phyloP scores from a whole-genome alignment of 306 rosid species.

The barrel medic (Medicago truncatula) region DNA sequence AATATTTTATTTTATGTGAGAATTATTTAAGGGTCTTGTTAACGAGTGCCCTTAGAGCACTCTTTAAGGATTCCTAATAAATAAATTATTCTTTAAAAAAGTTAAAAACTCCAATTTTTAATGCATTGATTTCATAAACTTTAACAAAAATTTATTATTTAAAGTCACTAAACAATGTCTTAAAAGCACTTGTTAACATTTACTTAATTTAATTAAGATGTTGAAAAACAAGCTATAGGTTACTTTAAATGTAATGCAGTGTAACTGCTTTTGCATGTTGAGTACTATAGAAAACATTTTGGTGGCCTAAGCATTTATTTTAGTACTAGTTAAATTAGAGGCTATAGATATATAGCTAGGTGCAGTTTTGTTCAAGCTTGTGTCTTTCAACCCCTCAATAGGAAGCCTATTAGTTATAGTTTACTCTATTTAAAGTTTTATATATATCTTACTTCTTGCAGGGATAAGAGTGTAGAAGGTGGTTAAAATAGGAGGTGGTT shows the following conservation, averaged over 20 bases:
- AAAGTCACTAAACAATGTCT: too few relatives aligned
- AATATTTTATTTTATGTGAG: not conserved
- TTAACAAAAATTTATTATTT: too few relatives aligned
- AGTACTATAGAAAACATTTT: not conserved
- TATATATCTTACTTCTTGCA: not conserved
- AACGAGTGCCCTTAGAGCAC: too few relatives aligned
- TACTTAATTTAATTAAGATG: constrained; percentile 10
- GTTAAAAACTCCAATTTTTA: too few relatives aligned
- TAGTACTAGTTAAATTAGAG: not conserved
- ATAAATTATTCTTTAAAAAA: too few relatives aligned
- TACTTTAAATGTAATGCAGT: not conserved
- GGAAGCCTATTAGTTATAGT: constrained; percentile 17
- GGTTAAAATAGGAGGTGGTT: constrained; percentile 17
- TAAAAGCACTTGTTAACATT: too few relatives aligned
- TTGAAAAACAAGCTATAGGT: constrained; percentile 25
- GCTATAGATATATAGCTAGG: not conserved
- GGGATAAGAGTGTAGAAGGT: constrained; percentile 21
- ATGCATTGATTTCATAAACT: too few relatives aligned
- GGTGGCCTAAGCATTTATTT: not conserved
- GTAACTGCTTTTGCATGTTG: constrained; percentile 34
- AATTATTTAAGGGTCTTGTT: too few relatives aligned
- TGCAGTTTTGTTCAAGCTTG: constrained; percentile 11
- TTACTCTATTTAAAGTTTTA: not conserved
- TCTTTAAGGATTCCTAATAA: too few relatives aligned
- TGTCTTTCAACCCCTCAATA: constrained; percentile 18